Evolutionary conservation across 768 basidiomycete genomes (phyloP).

Genomic region (Serendipita sp.): DNA sequence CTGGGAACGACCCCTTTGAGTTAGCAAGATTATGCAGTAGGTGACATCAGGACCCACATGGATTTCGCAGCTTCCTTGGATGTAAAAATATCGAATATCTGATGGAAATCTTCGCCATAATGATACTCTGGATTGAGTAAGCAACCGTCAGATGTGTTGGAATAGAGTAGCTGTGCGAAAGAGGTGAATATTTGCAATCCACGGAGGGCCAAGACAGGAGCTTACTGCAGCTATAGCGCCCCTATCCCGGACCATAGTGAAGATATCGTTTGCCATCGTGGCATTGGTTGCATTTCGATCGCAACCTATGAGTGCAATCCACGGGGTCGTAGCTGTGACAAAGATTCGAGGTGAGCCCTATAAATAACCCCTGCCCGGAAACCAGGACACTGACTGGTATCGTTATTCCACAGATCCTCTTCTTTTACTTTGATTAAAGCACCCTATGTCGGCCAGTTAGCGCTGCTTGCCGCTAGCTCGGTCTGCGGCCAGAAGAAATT

Average conservation of each 20-base stretch:
- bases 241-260: slow-evolving; percentile 60
- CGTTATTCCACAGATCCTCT: slow-evolving; percentile 6
- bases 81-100: slow-evolving; percentile 62
- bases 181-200: slow-evolving; percentile 1
- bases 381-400: slow-evolving; percentile 27
- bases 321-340: slow-evolving; percentile 57
- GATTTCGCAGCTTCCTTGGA: slow-evolving; percentile 46
- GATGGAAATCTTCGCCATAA: slow-evolving; percentile 41
- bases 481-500: neutral
- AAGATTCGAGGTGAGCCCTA: neutral
- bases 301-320: slow-evolving; percentile 82
- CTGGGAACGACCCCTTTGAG: slow-evolving; percentile 17
- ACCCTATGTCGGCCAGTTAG: neutral
- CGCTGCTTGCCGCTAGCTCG: neutral
- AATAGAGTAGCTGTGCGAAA: slow-evolving; percentile 55
- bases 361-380: neutral
- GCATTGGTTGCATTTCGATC: slow-evolving; percentile 58
- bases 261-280: slow-evolving; percentile 49
- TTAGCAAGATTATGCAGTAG: slow-evolving; percentile 6
- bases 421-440: neutral
- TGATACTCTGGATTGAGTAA: slow-evolving; percentile 60
- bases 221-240: slow-evolving; percentile 71
- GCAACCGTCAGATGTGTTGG: slow-evolving; percentile 54
- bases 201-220: slow-evolving; percentile 8
- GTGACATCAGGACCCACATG: slow-evolving; percentile 12